phyloP scores from a whole-genome alignment of 2,329 filamentous ascomycete species.

The Drechslerella stenobrocha region DNA sequence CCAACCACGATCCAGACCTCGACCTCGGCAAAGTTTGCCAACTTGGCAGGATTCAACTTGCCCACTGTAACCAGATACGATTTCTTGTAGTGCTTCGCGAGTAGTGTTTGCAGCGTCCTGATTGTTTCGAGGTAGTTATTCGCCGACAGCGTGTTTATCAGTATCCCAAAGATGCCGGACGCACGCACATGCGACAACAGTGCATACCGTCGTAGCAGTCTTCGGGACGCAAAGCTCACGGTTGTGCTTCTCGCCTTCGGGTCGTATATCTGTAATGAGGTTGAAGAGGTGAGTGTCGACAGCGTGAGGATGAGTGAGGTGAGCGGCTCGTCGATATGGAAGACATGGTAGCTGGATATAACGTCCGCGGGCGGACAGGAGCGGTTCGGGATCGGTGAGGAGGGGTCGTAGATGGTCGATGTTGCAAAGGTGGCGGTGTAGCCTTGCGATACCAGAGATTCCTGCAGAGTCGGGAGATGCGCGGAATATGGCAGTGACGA shows the following conservation, averaged over 20 bases:
- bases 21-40: constrained; percentile 94
- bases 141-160: constrained; percentile 93
- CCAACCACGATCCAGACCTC: constrained; percentile 97
- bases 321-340: constrained; percentile 81
- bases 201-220: constrained; percentile 83
- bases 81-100: constrained; percentile 83
- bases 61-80: constrained; percentile 95
- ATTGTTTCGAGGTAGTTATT: constrained; percentile 85
- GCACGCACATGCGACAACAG: constrained; percentile 79
- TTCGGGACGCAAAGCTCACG: constrained; percentile 54
- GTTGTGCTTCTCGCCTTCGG: constrained; percentile 61
- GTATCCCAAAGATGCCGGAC: constrained; percentile 82
- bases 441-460: constrained; percentile 64
- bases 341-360: constrained; percentile 60
- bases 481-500: constrained; percentile 85
- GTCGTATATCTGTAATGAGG: constrained; percentile 55
- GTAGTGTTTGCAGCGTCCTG: constrained; percentile 70
- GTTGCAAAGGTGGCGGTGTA: constrained; percentile 73
- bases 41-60: constrained; percentile 91
- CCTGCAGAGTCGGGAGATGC: constrained; percentile 67
- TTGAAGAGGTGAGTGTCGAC: constrained; percentile 69
- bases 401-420: constrained; percentile 73
- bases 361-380: constrained; percentile 61
- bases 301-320: constrained; percentile 83
- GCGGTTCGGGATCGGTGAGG: constrained; percentile 81